Conservation (phyloP, 2,329 filamentous ascomycete species). For the Ambrosiella cleistominuta region DNA sequence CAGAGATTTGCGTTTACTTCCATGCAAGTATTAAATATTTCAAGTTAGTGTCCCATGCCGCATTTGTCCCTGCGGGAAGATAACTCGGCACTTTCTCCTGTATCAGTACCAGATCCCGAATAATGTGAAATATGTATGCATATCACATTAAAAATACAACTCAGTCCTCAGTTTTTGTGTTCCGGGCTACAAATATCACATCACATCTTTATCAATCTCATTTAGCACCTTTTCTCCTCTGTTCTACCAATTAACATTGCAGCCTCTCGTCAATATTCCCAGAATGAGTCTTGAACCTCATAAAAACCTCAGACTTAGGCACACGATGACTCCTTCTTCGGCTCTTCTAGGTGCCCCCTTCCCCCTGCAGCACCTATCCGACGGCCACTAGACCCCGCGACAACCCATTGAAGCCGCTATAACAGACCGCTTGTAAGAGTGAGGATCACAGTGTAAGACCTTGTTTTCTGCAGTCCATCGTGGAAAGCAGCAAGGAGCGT, state of each 20-base stretch:
- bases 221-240: neutral
- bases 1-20: no score
- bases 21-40: no score
- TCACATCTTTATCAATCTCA: neutral
- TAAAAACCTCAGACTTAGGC: neutral
- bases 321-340: neutral
- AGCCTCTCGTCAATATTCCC: neutral
- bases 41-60: no score
- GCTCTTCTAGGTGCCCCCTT: neutral
- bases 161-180: neutral
- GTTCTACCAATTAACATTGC: neutral
- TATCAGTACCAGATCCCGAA: no score
- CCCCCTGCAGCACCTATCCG: neutral
- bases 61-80: no score
- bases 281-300: neutral
- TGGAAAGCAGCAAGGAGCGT: neutral
- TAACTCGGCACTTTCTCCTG: no score
- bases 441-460: neutral
- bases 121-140: no score
- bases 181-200: neutral
- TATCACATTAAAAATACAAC: neutral
- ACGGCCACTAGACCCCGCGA: neutral
- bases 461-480: neutral
- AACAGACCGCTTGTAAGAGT: neutral
- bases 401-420: neutral